Conservation (phyloP, 306 rosid species). For the Elaeagnus macrophylla region DNA sequence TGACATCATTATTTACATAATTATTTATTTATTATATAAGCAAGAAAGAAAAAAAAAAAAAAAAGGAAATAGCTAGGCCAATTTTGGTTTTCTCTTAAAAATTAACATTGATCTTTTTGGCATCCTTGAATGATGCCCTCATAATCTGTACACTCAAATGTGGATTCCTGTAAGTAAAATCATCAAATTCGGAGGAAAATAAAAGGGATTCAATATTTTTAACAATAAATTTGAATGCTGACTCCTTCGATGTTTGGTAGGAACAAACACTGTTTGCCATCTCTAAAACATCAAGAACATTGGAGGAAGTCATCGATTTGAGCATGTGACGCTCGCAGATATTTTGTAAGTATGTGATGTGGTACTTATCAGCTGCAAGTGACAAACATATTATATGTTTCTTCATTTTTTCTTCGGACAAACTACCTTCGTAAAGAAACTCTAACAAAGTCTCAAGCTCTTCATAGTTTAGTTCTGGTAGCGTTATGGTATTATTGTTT, state of each 20-base stretch:
- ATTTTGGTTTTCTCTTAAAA: too few species aligned
- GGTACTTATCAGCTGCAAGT: slow-evolving; percentile 73
- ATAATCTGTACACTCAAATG: slow-evolving; percentile 59
- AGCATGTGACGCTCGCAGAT: slow-evolving; percentile 50
- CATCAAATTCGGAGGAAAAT: slow-evolving; percentile 40
- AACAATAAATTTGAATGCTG: slow-evolving; percentile 42
- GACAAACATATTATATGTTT: slow-evolving; percentile 51
- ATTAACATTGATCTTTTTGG: slow-evolving; percentile 16
- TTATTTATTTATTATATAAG: too few species aligned
- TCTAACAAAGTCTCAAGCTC: slow-evolving; percentile 57
- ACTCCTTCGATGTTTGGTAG: slow-evolving; percentile 34
- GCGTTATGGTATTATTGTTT: slow-evolving; percentile 20
- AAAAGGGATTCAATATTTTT: slow-evolving; percentile 42
- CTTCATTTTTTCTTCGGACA: slow-evolving; percentile 39
- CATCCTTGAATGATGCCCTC: slow-evolving; percentile 38
- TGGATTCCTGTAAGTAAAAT: slow-evolving; percentile 58
- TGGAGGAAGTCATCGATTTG: slow-evolving; percentile 30
- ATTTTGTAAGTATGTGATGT: slow-evolving; percentile 42
- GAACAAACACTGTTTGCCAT: slow-evolving; percentile 52
- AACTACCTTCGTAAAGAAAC: slow-evolving; percentile 54
- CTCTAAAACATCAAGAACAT: slow-evolving; percentile 54
- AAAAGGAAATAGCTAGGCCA: too few species aligned
- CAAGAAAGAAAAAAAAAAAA: too few species aligned
- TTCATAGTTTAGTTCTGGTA: slow-evolving; percentile 50
- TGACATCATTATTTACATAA: too few species aligned